These are phyloP conservation scores for Pythium periplocum DNA, from an alignment of 352 stramenopile genomes.

Conservation along the genomic window DNA sequence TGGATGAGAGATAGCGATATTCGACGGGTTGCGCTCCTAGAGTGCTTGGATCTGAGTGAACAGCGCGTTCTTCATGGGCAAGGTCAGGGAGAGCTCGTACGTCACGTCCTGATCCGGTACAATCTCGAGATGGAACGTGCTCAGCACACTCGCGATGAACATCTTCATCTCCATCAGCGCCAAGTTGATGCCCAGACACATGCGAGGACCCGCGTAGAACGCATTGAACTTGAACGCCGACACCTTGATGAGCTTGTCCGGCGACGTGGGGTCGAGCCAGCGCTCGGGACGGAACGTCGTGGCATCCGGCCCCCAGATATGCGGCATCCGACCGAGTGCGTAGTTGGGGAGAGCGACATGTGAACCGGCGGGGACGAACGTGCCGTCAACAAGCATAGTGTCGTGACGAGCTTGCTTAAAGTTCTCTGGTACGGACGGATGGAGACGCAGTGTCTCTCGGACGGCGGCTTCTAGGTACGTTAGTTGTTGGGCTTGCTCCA, in stretches of 20 bases:
- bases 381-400: conserved; percentile 29
- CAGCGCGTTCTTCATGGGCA: conserved; percentile 14
- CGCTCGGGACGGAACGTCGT: conserved; percentile 25
- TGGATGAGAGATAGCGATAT: too few species aligned
- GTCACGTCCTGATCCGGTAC: conserved; percentile 14
- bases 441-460: conserved; percentile 31
- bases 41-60: conserved; percentile 6
- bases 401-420: conserved; percentile 21
- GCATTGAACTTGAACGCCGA: conserved; percentile 39
- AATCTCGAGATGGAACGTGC: conserved; percentile 26
- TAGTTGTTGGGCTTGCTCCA: conserved; percentile 13
- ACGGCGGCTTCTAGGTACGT: conserved; percentile 22
- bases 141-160: conserved; percentile 26
- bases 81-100: conserved; percentile 20
- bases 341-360: conserved; percentile 26
- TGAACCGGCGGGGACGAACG: conserved; percentile 18
- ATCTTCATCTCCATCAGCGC: conserved; percentile 52
- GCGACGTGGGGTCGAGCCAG: conserved; percentile 16
- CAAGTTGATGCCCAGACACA: conserved; percentile 41
- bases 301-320: conserved; percentile 29
- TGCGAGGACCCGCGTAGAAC: conserved; percentile 41
- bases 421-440: conserved; percentile 33
- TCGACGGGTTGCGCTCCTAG: neutral
- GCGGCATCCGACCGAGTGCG: conserved; percentile 16
- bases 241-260: conserved; percentile 12